Evolutionary conservation across 768 basidiomycete genomes (phyloP).

Genomic region (Lyophyllum atratum): DNA sequence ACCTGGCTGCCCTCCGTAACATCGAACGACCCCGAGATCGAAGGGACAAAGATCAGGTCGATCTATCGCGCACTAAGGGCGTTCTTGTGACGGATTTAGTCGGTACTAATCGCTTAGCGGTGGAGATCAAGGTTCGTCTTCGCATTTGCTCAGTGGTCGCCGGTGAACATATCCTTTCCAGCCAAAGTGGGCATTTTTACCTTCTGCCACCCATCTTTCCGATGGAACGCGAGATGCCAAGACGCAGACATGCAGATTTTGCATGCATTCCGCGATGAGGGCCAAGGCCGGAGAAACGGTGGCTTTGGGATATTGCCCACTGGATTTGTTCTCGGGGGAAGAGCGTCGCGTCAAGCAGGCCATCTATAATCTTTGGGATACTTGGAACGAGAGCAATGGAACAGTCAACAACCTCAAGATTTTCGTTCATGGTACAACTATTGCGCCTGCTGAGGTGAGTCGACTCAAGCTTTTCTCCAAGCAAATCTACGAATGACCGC

Average conservation of each 20-base stretch:
- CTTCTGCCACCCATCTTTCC: slow-evolving; percentile 62
- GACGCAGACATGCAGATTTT: slow-evolving; percentile 80
- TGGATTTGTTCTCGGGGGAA: slow-evolving; percentile 86
- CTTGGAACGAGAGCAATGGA: slow-evolving; percentile 69
- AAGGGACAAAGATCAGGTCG: slow-evolving; percentile 57
- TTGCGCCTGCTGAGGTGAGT: slow-evolving; percentile 61
- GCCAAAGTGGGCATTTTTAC: slow-evolving; percentile 99
- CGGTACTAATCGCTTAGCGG: slow-evolving; percentile 60
- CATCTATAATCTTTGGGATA: slow-evolving; percentile 67
- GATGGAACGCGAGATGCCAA: slow-evolving; percentile 59
- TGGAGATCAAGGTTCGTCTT: slow-evolving; percentile 86
- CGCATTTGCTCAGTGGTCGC: background rate
- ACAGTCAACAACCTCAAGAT: slow-evolving; percentile 80
- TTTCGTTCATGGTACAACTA: slow-evolving; percentile 65
- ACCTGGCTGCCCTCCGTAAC: slow-evolving; percentile 49
- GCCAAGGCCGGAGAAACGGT: slow-evolving; percentile 36
- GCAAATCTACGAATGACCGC: background rate
- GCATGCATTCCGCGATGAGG: slow-evolving; percentile 78
- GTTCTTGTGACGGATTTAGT: slow-evolving; percentile 84
- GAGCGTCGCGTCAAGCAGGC: slow-evolving; percentile 62
- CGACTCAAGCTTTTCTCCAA: background rate
- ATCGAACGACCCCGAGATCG: slow-evolving; percentile 57
- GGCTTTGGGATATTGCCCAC: slow-evolving; percentile 71
- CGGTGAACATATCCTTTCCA: slow-evolving; percentile 27
- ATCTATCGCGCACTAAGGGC: slow-evolving; percentile 53